phyloP scores from a whole-genome alignment of 2,329 filamentous ascomycete genomes.

The Massarina eburnea region DNA sequence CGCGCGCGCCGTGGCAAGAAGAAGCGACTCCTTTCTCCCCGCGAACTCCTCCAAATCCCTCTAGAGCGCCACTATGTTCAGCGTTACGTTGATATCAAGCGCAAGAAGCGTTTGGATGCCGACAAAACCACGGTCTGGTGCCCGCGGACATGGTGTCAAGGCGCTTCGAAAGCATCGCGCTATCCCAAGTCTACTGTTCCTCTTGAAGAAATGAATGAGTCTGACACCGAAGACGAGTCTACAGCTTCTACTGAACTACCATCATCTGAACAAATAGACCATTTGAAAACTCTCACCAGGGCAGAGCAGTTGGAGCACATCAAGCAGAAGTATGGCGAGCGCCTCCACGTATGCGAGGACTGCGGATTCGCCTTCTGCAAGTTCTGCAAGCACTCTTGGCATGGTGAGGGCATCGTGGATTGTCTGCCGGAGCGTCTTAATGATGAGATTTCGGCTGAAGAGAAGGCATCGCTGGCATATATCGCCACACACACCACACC shows the following conservation, averaged over 20 bases:
- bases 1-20: not conserved
- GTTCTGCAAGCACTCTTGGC: conserved; percentile 72
- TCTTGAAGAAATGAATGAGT: conserved; percentile 23
- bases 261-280: too few species aligned
- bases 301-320: too few species aligned
- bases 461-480: not conserved
- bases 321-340: conserved; percentile 46
- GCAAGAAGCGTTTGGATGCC: conserved; percentile 83
- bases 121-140: conserved; percentile 91
- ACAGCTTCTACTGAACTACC: conserved; percentile 5
- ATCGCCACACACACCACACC: not conserved
- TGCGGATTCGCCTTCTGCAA: conserved; percentile 87
- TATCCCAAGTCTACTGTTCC: conserved; percentile 41
- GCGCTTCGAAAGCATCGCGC: conserved; percentile 65
- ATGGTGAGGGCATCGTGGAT: conserved; percentile 69
- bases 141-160: conserved; percentile 84
- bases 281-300: not conserved
- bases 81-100: conserved; percentile 82
- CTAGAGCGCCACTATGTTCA: conserved; percentile 66
- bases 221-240: conserved; percentile 23
- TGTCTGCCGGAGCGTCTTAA: too few species aligned
- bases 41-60: conserved; percentile 64
- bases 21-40: conserved; percentile 67
- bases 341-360: conserved; percentile 79
- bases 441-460: too few species aligned